Percentiles rank a stretch among this genome's conserved stretches.
Evolutionary conservation across 1,284 basidiomycete species (phyloP).

Genomic region (Rhodotorula glutinis): DNA sequence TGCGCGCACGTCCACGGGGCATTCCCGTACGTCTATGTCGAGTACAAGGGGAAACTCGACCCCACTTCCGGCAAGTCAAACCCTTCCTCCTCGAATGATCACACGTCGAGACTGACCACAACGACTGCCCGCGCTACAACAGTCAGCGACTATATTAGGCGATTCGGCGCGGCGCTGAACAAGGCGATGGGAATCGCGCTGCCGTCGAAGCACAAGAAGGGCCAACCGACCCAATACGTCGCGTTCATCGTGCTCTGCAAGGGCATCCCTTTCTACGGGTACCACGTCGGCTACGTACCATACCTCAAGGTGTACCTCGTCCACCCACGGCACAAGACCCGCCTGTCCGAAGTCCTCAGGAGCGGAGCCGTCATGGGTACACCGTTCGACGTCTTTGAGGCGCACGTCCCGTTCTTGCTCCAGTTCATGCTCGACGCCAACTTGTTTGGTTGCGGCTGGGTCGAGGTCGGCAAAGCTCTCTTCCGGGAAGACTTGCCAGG

Average conservation of each 20-base stretch:
- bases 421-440: slow-evolving; percentile 97
- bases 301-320: slow-evolving; percentile 83
- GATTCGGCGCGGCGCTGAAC: slow-evolving; percentile 68
- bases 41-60: slow-evolving; percentile 55
- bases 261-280: slow-evolving; percentile 94
- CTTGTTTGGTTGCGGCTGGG: slow-evolving; percentile 87
- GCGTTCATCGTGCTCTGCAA: slow-evolving; percentile 75
- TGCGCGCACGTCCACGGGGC: slow-evolving; percentile 82
- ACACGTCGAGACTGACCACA: background rate
- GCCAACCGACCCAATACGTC: slow-evolving; percentile 37
- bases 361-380: slow-evolving; percentile 76
- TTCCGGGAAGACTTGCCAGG: slow-evolving; percentile 55
- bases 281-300: slow-evolving; percentile 77
- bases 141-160: slow-evolving; percentile 68
- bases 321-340: slow-evolving; percentile 66
- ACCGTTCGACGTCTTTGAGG: slow-evolving; percentile 76
- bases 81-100: accelerated
- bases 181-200: slow-evolving; percentile 63
- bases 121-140: background rate
- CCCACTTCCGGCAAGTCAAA: slow-evolving; percentile 53
- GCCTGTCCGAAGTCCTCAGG: slow-evolving; percentile 69
- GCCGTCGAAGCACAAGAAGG: slow-evolving; percentile 17
- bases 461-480: slow-evolving; percentile 60
- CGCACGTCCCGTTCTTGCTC: slow-evolving; percentile 80
- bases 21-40: slow-evolving; percentile 58